phyloP scores from a whole-genome alignment of 2,329 filamentous ascomycete genomes.

The Aspergillus aculeatus region DNA sequence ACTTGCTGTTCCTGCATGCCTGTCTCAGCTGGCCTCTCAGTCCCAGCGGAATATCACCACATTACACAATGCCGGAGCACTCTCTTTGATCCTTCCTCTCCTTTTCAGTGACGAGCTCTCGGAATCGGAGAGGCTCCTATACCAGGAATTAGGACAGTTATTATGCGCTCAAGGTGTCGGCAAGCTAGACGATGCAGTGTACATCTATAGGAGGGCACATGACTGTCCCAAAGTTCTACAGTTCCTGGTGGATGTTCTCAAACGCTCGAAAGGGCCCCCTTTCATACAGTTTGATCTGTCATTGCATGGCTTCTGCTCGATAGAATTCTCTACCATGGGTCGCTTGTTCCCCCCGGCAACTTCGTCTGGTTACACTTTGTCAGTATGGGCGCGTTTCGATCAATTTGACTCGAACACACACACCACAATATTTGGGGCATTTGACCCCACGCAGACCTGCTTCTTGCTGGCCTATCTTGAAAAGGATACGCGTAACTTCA shows the following conservation, averaged over 20 bases:
- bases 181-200: slow-evolving; percentile 77
- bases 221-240: slow-evolving; percentile 56
- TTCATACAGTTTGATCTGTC: slow-evolving; percentile 95
- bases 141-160: slow-evolving; percentile 65
- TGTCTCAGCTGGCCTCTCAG: slow-evolving; percentile 57
- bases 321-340: slow-evolving; percentile 85
- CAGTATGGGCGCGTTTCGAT: slow-evolving; percentile 86
- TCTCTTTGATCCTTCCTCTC: slow-evolving; percentile 65
- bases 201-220: slow-evolving; percentile 63
- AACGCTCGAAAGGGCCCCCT: slow-evolving; percentile 71
- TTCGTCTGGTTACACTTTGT: slow-evolving; percentile 81
- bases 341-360: slow-evolving; percentile 78
- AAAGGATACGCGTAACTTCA: slow-evolving; percentile 88
- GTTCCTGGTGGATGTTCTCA: slow-evolving; percentile 73
- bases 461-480: slow-evolving; percentile 94
- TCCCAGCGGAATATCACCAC: slow-evolving; percentile 69
- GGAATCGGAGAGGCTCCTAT: slow-evolving; percentile 56
- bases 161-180: slow-evolving; percentile 75
- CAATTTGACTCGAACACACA: slow-evolving; percentile 80
- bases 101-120: slow-evolving; percentile 60
- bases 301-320: slow-evolving; percentile 79
- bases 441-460: slow-evolving; percentile 86
- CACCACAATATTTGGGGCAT: slow-evolving; percentile 94
- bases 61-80: slow-evolving; percentile 69
- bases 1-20: slow-evolving; percentile 64